Evolutionary conservation across 2,329 filamentous ascomycete genomes (phyloP), one percentile per base, ranked within the genome.

Genomic region (Colletotrichum sp.): DNA sequence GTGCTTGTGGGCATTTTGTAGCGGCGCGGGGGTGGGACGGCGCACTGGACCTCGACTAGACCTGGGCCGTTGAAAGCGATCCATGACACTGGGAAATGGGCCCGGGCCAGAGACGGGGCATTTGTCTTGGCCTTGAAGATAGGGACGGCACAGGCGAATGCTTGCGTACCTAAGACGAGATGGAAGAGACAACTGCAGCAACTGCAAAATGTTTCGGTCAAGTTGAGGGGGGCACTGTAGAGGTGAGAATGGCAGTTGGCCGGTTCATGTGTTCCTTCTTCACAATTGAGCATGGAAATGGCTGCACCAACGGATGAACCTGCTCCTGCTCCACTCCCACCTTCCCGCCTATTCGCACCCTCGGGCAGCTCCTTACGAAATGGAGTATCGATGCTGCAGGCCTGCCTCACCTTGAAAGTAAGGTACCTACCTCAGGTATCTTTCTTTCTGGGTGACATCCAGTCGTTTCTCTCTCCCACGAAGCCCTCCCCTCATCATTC

Each of bases 11-110:
- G 27, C 44, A 55, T 28, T 67, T 55, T 55, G 44, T 61, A 71
- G 72, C 28, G 73, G 64, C 61, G 74, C 74, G 70, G 74, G 74
- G 74, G 73, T 75, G 70, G 70, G 70, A 75, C 73, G 27, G 57
- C 22, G 57, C 44, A 48, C 55, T 30, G 52, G 52, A 70, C 25
- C 6, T 27, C 19, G 22, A 59, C 7, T 61, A 48, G 22, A 52
- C 48, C 32, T 25, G 22, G 61, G 36, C 60, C 22, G 22, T 36
- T 16, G 61, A 64, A 19, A 27, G 61, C 32, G 30, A 32, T 57
- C 65, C 65, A 57, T 25, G 65, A 36, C 65, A 16, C 13, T 36
- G 65, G 65, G 48, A 68, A 61, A 61, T 32, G 28, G 16, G 28
- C 28, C 11, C 32, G 59, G 32, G 28, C 19, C 28, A 61, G 59